Percentiles rank a stretch among this genome's conserved stretches.
These are phyloP conservation scores for Kwoniella pini DNA, from an alignment of 768 basidiomycete species.

Conservation along the genomic window DNA sequence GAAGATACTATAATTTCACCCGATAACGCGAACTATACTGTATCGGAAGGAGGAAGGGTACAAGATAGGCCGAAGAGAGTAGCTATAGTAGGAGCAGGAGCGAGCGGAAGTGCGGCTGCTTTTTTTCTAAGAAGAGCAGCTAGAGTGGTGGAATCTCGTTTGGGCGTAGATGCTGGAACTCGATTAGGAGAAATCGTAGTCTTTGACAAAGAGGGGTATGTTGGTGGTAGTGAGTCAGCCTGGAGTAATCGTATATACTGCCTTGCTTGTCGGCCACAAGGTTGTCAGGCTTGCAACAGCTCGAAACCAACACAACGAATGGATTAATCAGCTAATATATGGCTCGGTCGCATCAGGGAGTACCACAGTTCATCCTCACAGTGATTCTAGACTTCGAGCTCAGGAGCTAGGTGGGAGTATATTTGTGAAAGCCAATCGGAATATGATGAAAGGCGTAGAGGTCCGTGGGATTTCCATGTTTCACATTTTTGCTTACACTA, in stretches of 20 bases:
- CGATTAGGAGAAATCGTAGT: constrained; percentile 77
- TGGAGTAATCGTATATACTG: too few relatives aligned
- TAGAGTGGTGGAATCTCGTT: constrained; percentile 66
- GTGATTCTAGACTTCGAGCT: constrained; percentile 62
- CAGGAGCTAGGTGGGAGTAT: constrained; percentile 87
- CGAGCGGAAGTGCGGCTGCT: constrained; percentile 74
- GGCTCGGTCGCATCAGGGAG: constrained; percentile 67
- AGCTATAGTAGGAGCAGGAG: constrained; percentile 88
- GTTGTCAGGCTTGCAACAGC: not conserved
- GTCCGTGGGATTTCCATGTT: too few relatives aligned
- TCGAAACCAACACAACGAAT: too few relatives aligned
- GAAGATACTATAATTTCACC: not conserved
- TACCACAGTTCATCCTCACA: constrained; percentile 73
- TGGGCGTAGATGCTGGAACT: constrained; percentile 43
- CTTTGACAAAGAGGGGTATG: constrained; percentile 72
- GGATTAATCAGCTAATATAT: too few relatives aligned
- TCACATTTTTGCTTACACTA: too few relatives aligned
- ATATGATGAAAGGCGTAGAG: constrained; percentile 70
- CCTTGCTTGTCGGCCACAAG: constrained; percentile 8
- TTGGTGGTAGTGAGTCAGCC: constrained; percentile 73
- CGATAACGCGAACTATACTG: constrained; percentile 7
- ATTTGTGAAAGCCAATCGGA: constrained; percentile 71
- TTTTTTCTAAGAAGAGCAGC: constrained; percentile 72
- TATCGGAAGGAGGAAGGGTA: constrained; percentile 8
- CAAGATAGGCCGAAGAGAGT: constrained; percentile 58